These are phyloP conservation scores for Nicotiana attenuata DNA, from an alignment of 257 asterid genomes.

Conservation along the genomic window DNA sequence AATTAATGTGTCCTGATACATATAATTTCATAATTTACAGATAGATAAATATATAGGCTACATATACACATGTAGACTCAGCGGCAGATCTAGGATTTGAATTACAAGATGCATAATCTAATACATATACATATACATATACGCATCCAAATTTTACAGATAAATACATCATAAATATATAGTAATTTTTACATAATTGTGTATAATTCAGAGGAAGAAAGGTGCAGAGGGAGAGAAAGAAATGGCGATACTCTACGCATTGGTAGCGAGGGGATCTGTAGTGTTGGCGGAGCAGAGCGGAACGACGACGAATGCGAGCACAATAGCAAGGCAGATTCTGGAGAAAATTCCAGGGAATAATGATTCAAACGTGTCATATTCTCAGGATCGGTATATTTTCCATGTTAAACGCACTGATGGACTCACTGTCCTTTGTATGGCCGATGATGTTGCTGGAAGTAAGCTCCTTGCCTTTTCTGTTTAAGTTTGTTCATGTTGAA, in stretches of 20 bases:
- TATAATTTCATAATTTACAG: background rate
- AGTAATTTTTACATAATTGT: background rate
- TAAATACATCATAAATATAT: no score
- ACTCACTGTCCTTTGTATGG: conserved; percentile 98
- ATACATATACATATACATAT: background rate
- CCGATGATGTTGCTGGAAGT: conserved; percentile 96
- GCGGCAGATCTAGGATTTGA: background rate
- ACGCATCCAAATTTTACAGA: no score
- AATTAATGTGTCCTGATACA: background rate
- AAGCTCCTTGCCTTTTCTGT: conserved; percentile 15
- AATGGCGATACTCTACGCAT: conserved; percentile 86
- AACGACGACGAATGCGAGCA: conserved; percentile 80
- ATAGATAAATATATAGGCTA: background rate
- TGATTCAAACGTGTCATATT: conserved; percentile 79
- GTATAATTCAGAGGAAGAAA: background rate
- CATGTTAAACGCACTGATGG: conserved; percentile 99
- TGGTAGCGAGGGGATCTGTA: conserved; percentile 96
- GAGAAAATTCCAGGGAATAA: conserved; percentile 80
- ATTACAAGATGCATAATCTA: background rate
- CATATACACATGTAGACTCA: no score
- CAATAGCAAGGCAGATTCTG: conserved; percentile 84
- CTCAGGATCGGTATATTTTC: conserved; percentile 96
- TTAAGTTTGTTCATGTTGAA: no score
- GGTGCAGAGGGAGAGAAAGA: background rate
- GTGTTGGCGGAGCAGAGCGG: conserved; percentile 85